Evolutionary conservation across 192 early-diverging fungal genomes (phyloP).

Genomic region (Obelidium mucronatum): DNA sequence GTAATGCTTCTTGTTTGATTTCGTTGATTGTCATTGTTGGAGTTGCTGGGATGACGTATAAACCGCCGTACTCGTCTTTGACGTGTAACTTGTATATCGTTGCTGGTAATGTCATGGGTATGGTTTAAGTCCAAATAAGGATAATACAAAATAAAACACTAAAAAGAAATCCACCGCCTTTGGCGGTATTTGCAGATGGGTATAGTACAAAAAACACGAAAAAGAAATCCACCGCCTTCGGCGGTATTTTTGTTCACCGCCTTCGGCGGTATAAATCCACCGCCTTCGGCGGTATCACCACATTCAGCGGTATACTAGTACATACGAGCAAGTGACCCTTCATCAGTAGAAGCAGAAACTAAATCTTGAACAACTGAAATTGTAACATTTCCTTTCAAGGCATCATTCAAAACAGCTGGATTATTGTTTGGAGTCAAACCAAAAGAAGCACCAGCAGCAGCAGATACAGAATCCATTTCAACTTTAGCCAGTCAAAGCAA

Average conservation of each 20-base stretch:
- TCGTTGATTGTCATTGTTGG: slow-evolving; percentile 8
- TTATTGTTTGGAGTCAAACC: too few relatives aligned
- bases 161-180: too few relatives aligned
- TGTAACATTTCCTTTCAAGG: neutral
- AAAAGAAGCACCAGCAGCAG: neutral
- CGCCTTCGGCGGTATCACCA: too few relatives aligned
- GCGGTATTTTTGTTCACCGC: too few relatives aligned
- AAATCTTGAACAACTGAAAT: neutral
- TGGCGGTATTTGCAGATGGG: too few relatives aligned
- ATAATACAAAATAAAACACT: too few relatives aligned
- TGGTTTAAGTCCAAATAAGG: too few relatives aligned
- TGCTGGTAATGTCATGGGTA: too few relatives aligned
- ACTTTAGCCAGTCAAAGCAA: slow-evolving; percentile 18
- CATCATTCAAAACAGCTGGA: neutral
- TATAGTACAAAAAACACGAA: too few relatives aligned
- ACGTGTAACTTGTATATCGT: neutral
- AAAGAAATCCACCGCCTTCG: too few relatives aligned
- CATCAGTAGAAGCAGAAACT: neutral
- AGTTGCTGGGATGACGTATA: neutral
- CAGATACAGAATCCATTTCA: neutral
- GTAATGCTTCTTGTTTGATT: slow-evolving; percentile 29
- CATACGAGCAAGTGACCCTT: neutral
- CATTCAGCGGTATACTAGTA: too few relatives aligned
- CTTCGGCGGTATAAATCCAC: too few relatives aligned
- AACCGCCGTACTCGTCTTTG: slow-evolving; percentile 6